A percentile compares a stretch with the other conserved stretches of the same genome.
phyloP scores from a whole-genome alignment of 2,329 filamentous ascomycete genomes.

The Furcasterigmium sp. region DNA sequence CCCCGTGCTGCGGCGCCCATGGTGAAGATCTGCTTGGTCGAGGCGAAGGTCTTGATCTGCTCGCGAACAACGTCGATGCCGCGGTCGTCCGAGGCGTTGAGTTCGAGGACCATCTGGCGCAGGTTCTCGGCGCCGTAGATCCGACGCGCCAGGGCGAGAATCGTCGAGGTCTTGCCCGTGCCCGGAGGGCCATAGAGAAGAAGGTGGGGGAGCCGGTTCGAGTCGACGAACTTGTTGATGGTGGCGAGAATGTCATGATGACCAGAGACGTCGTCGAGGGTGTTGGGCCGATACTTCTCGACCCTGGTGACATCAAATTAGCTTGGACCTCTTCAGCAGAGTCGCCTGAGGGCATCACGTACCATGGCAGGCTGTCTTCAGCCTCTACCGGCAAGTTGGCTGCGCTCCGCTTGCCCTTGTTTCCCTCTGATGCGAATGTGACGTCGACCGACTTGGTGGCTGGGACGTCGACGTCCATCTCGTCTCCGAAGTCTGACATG shows the following conservation, averaged over 20 bases:
- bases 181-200: conserved; percentile 95
- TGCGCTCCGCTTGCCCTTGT: conserved; percentile 86
- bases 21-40: conserved; percentile 93
- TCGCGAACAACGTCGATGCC: conserved; percentile 97
- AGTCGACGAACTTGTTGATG: conserved; percentile 95
- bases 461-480: conserved; percentile 59
- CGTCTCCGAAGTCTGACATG: conserved; percentile 49
- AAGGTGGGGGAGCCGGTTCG: conserved; percentile 89
- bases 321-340: too few relatives aligned
- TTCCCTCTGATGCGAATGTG: conserved; percentile 68
- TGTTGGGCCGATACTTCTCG: conserved; percentile 90
- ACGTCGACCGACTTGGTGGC: conserved; percentile 43
- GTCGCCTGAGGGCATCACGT: conserved; percentile 16
- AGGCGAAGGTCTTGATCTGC: conserved; percentile 99
- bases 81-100: conserved; percentile 95
- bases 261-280: conserved; percentile 86
- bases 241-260: conserved; percentile 97
- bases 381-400: conserved; percentile 92
- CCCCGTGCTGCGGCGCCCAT: conserved; percentile 48
- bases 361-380: conserved; percentile 93
- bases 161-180: conserved; percentile 95
- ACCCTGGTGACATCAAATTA: too few relatives aligned
- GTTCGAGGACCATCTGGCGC: conserved; percentile 96
- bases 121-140: conserved; percentile 92
- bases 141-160: conserved; percentile 83